Conservation (phyloP, 2,329 filamentous ascomycete species). For the Fusarium oligoseptatum region DNA sequence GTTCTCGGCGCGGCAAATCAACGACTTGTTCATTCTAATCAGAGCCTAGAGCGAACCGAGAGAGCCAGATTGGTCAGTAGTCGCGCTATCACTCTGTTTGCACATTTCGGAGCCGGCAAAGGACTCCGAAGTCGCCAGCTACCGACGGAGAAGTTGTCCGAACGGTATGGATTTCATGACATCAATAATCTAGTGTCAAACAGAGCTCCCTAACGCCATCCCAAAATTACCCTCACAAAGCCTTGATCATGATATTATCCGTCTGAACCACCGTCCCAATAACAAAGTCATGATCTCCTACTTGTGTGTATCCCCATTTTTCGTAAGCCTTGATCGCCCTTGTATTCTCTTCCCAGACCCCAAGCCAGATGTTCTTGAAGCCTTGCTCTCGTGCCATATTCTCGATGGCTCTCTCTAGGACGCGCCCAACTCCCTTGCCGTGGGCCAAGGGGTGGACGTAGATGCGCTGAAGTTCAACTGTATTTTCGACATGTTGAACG, state of each 20-base stretch:
- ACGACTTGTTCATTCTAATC: conserved; percentile 17
- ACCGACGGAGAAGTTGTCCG: background rate
- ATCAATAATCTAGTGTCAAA: background rate
- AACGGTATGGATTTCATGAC: background rate
- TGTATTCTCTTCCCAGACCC: conserved; percentile 62
- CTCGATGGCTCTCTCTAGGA: conserved; percentile 49
- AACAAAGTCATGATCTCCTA: conserved; percentile 58
- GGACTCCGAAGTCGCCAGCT: background rate
- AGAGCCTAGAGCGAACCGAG: background rate
- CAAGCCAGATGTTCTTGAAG: conserved; percentile 59
- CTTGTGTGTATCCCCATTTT: conserved; percentile 55
- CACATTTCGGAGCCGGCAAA: background rate
- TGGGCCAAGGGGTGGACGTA: conserved; percentile 55
- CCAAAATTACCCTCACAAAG: background rate
- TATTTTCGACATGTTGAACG: conserved; percentile 46
- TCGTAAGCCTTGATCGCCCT: conserved; percentile 56
- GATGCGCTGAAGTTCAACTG: conserved; percentile 58
- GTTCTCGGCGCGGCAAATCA: conserved; percentile 12
- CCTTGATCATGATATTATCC: conserved; percentile 58
- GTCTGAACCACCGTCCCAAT: conserved; percentile 57
- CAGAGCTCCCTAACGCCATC: background rate
- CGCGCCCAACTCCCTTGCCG: conserved; percentile 55
- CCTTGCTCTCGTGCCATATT: conserved; percentile 53
- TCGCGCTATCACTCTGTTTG: background rate
- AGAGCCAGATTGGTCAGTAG: background rate